Evolutionary conservation across 192 early-diverging fungal species (phyloP).

Genomic region (Ambispora gerdemannii): DNA sequence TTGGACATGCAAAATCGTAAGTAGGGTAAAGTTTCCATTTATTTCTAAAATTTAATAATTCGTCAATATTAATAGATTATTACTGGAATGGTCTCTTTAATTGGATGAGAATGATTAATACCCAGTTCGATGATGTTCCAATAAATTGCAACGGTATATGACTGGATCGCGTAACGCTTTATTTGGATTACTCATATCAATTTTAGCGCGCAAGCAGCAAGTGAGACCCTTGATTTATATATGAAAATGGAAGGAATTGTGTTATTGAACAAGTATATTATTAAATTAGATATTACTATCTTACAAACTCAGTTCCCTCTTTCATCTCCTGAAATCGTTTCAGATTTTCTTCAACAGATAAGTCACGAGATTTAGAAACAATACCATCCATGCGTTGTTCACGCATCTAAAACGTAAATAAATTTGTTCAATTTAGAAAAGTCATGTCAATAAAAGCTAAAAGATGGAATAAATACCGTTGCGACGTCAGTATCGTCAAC

Average conservation of each 20-base stretch:
- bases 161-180: constrained; percentile 95
- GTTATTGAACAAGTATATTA: not conserved
- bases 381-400: constrained; percentile 79
- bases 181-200: constrained; percentile 82
- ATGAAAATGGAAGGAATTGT: not conserved
- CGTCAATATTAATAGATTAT: not conserved
- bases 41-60: constrained; percentile 27
- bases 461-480: constrained; percentile 33
- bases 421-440: not conserved
- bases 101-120: constrained; percentile 19
- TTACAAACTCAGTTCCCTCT: constrained; percentile 73
- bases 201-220: constrained; percentile 94
- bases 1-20: constrained; percentile 98
- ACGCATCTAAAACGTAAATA: constrained; percentile 62
- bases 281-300: constrained; percentile 1
- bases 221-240: constrained; percentile 54
- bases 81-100: no score
- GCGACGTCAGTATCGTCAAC: constrained; percentile 86
- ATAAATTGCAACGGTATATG: constrained; percentile 90
- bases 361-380: constrained; percentile 78
- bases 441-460: not conserved
- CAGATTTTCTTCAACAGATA: constrained; percentile 88
- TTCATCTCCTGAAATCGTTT: constrained; percentile 89
- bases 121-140: constrained; percentile 89
- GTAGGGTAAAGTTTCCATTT: constrained; percentile 98